Base-by-base conservation (phyloP, 148 eudicot species). In the Fagopyrum tataricum region DNA sequence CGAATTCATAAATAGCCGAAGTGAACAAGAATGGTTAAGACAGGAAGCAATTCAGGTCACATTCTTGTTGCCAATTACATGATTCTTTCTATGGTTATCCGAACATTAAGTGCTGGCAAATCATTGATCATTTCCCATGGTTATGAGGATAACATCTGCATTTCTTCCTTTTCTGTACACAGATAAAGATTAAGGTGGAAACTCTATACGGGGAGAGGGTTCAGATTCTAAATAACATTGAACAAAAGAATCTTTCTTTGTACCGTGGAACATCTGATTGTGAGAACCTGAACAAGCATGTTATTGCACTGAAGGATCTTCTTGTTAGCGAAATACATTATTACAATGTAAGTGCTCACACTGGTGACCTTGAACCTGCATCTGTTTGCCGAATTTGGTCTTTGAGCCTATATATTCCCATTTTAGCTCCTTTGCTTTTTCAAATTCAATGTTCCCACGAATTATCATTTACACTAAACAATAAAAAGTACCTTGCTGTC, bases 31-130 rank as follows among this genome's bases (percentile, higher is more conserved):
- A 12, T 95, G 99, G 99, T 73, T 92, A 71, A 83, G 77, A 71
- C 86, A 84, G 80, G 99, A 95, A 75, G 86, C 83, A n/a, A 73
- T 76, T 61, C 87, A 95, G 93, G 99, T 94, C 78, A 56, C n/a
- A 68, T 74, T 11, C 8, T n/a, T 59, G 3, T 59, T 59, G 21
- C 9, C 1, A 23, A 59, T 9, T 59, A 23, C 5, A 5, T 24
- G 4, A 37, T 21, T 59, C 14, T 59, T 59, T 59, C 40, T 59
- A 9, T 59, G 66, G 37, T 31, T 31, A 31, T 41, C 44, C 12
- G 70, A 26, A 31, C 37, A 13, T 37, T 31, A 31, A 5, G 56
- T 11, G n/a, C 56, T 59, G 23, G 66, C 37, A 23, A 59, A 39
- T 4, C 11, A 24, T 59, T 59, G 39, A 18, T 52, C 58, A 17